A percentile compares a stretch with the other conserved stretches of the same genome.
Conservation (phyloP, 2,329 filamentous ascomycete species). For the Cytospora leucostoma region DNA sequence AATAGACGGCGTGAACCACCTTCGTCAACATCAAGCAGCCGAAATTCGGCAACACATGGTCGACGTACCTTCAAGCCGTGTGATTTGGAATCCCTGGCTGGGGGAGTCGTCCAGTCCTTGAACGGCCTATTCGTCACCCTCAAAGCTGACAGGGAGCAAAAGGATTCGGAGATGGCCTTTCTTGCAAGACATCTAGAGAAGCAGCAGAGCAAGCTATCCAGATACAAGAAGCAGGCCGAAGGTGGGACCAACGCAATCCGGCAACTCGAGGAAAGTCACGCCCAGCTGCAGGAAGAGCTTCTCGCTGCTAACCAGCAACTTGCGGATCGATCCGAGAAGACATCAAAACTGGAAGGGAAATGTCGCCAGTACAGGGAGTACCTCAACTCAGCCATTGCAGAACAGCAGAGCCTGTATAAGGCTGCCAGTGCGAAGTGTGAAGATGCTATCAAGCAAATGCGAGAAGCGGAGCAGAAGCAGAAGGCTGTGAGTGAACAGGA, state of each 20-base stretch:
- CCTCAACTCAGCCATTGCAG: constrained; percentile 48
- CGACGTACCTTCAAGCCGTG: background rate
- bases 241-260: constrained; percentile 15
- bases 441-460: constrained; percentile 39
- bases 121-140: constrained; percentile 14
- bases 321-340: constrained; percentile 32
- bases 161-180: constrained; percentile 9
- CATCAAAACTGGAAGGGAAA: constrained; percentile 40
- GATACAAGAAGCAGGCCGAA: constrained; percentile 5
- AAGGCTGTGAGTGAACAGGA: constrained; percentile 32
- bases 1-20: background rate
- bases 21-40: background rate
- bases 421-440: constrained; percentile 39
- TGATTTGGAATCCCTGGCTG: constrained; percentile 8
- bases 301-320: constrained; percentile 35
- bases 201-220: constrained; percentile 9
- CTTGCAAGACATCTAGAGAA: constrained; percentile 14
- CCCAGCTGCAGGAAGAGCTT: constrained; percentile 33
- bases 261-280: constrained; percentile 34
- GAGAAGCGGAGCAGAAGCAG: constrained; percentile 35
- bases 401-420: constrained; percentile 49
- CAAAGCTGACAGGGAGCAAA: constrained; percentile 1
- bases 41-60: background rate
- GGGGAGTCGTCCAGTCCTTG: constrained; percentile 9
- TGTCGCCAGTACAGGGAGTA: constrained; percentile 39